phyloP scores from a whole-genome alignment of 2,329 filamentous ascomycete genomes.

The Helotiales sp. region DNA sequence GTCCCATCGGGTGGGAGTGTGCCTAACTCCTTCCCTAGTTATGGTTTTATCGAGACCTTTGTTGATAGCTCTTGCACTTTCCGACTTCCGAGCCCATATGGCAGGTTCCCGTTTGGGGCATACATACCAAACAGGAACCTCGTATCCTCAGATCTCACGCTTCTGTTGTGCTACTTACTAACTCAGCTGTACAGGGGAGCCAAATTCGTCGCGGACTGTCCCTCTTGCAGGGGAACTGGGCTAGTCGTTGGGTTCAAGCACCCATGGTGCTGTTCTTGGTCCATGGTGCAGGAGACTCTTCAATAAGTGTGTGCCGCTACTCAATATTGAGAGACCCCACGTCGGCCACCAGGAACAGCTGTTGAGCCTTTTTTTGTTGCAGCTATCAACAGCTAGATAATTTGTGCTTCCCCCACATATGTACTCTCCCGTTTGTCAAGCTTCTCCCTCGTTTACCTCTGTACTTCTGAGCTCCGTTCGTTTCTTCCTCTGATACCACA shows the following conservation, averaged over 20 bases:
- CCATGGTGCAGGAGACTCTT: neutral
- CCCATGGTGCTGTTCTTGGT: neutral
- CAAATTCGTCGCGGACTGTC: neutral
- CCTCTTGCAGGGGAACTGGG: neutral
- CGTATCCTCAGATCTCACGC: neutral
- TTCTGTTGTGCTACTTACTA: neutral
- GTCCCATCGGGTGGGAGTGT: neutral
- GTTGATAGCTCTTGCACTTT: neutral
- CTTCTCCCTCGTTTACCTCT: neutral
- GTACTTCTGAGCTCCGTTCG: neutral
- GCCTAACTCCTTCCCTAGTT: neutral
- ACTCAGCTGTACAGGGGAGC: neutral
- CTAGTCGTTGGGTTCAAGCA: neutral
- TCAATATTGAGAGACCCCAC: neutral
- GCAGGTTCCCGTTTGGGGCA: no score
- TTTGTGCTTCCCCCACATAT: neutral
- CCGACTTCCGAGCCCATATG: neutral
- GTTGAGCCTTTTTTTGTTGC: neutral
- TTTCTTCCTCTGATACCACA: neutral
- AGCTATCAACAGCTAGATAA: neutral
- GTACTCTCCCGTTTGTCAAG: neutral
- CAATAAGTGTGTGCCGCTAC: neutral
- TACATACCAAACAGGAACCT: no score
- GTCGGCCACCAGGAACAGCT: neutral
- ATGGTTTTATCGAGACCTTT: neutral